These are phyloP conservation scores for Jackrogersella multiformis DNA, from an alignment of 495 filamentous ascomycete species.

Conservation along the genomic window DNA sequence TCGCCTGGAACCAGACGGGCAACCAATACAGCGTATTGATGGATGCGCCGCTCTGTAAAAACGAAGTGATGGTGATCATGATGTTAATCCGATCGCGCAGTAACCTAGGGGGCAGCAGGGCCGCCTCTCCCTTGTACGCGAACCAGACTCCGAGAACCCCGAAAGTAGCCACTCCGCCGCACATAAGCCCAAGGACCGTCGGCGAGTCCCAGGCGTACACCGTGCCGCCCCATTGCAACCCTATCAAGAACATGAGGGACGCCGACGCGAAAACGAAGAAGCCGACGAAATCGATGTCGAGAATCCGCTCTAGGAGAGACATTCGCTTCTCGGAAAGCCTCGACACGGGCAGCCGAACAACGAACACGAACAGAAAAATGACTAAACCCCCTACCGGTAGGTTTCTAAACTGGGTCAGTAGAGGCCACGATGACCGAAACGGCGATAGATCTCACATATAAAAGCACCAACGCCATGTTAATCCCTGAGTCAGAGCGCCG, in stretches of 20 bases:
- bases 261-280: constrained; percentile 57
- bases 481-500: constrained; percentile 43
- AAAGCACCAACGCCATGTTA: constrained; percentile 65
- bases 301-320: constrained; percentile 12
- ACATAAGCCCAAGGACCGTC: constrained; percentile 49
- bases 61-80: constrained; percentile 42
- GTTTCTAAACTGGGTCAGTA: constrained; percentile 24
- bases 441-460: constrained; percentile 31
- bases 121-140: constrained; percentile 54
- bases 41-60: constrained; percentile 35
- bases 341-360: constrained; percentile 28
- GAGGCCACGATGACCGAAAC: not conserved
- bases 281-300: constrained; percentile 59
- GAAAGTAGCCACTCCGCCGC: constrained; percentile 54
- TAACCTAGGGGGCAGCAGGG: constrained; percentile 46
- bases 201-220: constrained; percentile 56
- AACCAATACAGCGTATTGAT: constrained; percentile 52
- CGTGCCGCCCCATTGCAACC: constrained; percentile 62
- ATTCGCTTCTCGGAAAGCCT: constrained; percentile 13
- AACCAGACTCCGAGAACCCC: constrained; percentile 58
- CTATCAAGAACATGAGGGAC: constrained; percentile 57
- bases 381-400: constrained; percentile 29
- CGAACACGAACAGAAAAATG: constrained; percentile 31
- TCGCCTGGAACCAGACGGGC: constrained; percentile 74
- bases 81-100: constrained; percentile 40